Conservation (phyloP, 495 filamentous ascomycete species). For the Trichocladium antarcticum region DNA sequence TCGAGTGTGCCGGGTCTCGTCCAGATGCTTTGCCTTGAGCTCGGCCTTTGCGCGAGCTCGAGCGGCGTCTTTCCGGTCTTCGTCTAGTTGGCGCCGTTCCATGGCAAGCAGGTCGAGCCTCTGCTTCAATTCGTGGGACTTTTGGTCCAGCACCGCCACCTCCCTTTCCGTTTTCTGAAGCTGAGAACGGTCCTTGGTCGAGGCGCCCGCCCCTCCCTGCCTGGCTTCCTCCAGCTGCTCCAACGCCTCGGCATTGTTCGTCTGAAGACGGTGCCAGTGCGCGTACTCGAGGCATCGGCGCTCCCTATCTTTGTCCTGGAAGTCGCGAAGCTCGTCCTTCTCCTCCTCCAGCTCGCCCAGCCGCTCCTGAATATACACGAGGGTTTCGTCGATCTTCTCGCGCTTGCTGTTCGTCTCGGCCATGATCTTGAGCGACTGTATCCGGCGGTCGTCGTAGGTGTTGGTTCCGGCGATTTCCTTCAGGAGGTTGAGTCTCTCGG, state of each 20-base stretch:
- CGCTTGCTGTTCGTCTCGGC: constrained; percentile 90
- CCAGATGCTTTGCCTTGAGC: constrained; percentile 67
- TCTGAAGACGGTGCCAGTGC: constrained; percentile 81
- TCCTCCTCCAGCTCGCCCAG: constrained; percentile 88
- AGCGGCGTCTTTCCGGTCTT: constrained; percentile 72
- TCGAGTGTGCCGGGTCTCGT: constrained; percentile 67
- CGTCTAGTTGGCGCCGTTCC: constrained; percentile 81
- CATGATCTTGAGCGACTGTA: constrained; percentile 94
- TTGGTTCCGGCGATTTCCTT: constrained; percentile 98
- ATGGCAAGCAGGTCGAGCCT: constrained; percentile 75
- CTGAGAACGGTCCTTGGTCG: constrained; percentile 65
- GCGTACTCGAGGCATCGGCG: constrained; percentile 87
- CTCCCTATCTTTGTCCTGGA: constrained; percentile 90
- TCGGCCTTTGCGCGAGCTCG: constrained; percentile 72
- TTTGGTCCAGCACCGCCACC: constrained; percentile 61
- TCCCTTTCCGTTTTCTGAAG: constrained; percentile 74
- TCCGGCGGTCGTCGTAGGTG: constrained; percentile 83
- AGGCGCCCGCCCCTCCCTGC: constrained; percentile 68
- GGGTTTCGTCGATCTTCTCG: constrained; percentile 81
- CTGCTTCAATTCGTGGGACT: constrained; percentile 67
- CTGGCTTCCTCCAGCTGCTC: constrained; percentile 75
- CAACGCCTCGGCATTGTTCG: constrained; percentile 60
- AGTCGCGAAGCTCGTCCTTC: constrained; percentile 85
- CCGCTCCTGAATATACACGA: constrained; percentile 83
- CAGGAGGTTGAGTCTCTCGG: constrained; percentile 72